Conservation (phyloP, 352 stramenopile species). For the Pythium vanterpoolii region DNA sequence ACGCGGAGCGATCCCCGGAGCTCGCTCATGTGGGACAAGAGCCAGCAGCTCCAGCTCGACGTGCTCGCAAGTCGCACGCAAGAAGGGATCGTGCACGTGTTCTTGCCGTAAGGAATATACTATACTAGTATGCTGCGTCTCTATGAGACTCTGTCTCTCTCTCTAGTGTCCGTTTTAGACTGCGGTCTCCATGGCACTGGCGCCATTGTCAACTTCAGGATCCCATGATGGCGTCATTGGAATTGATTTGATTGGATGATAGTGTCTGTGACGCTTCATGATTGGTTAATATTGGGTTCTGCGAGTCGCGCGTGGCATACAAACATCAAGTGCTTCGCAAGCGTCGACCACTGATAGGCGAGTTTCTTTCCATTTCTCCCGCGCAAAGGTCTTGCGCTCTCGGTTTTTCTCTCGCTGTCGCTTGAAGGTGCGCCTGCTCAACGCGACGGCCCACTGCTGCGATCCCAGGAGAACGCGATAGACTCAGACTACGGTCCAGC, state of each 20-base stretch:
- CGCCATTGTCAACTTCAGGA: not conserved
- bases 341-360: constrained; percentile 7
- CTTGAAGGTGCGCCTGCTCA: too few relatives aligned
- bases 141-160: not conserved
- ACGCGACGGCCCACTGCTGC: too few relatives aligned
- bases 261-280: constrained; percentile 18
- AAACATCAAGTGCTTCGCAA: constrained; percentile 19
- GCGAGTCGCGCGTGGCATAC: not conserved
- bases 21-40: constrained; percentile 78
- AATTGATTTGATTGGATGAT: constrained; percentile 22
- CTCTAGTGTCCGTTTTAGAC: not conserved
- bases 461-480: not conserved
- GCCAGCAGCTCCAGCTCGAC: constrained; percentile 59
- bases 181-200: not conserved
- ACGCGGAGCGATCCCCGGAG: constrained; percentile 68
- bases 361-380: constrained; percentile 20
- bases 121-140: constrained; percentile 4
- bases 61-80: constrained; percentile 42
- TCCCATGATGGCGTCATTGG: not conserved
- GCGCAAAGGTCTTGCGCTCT: not conserved
- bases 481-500: not conserved
- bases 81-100: constrained; percentile 62
- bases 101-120: constrained; percentile 32
- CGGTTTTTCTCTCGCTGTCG: constrained; percentile 2
- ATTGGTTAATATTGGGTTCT: constrained; percentile 7